Base-by-base conservation (phyloP, 768 basidiomycete species). In the Termitomyces sp. region DNA sequence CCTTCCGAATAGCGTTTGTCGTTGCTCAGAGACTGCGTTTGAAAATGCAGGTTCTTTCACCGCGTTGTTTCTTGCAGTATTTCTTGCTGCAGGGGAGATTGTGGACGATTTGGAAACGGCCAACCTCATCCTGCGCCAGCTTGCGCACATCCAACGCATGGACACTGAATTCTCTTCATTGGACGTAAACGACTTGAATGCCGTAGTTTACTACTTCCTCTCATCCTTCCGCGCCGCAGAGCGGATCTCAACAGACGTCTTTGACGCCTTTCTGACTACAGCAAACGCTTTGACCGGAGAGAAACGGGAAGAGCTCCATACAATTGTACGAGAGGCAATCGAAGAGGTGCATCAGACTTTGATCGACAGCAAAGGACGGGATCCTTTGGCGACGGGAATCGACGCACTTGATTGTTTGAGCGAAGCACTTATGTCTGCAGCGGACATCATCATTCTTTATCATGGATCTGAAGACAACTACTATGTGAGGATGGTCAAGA, bases 301-400 rank as follows among this genome's bases (percentile, higher is more conserved):
- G 20, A 34, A 59, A 13, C 63, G 59, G 33, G 64, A 68, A 4
- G 67, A 71, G 44, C 68, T 68, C 5, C 67, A 71, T 43, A 58
- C 51, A 30, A 62, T 69, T 22, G 65, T 72, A 62, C 62, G 53
- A 60, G 54, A 65, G 49, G 30, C 66, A 62, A 55, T 64, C 61
- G 69, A 72, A 59, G 60, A 68, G 48, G 61, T 76, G 5, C 74
- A 74, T 56, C 58, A 52, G n/a, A 60, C 71, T 30, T 62, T 73
- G 43, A 57, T 46, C 20, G 45, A 58, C 18, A 57, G 64, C 43
- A 62, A 56, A 66, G 58, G 66, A 62, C 30, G 42, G 64, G 58
- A 59, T 60, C 36, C 62, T 60, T 43, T 66, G 39, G 67, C 65
- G 24, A 67, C 64, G 22, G 66, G 69, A n/a, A 42, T 61, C 4